These are phyloP conservation scores for Corchorus capsularis DNA, from an alignment of 345 rosid genomes.

Conservation along the genomic window DNA sequence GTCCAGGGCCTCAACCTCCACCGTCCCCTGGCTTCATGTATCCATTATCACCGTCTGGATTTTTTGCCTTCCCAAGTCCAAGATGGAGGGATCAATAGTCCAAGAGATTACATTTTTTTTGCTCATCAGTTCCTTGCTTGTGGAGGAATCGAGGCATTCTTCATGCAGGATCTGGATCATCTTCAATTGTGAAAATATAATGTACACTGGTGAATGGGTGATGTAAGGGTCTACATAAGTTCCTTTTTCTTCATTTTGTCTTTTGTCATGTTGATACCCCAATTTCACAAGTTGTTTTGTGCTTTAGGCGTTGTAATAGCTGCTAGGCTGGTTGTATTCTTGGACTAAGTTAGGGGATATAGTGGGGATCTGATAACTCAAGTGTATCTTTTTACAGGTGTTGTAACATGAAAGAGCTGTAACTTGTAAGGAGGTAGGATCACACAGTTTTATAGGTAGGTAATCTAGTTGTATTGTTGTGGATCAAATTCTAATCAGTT, in stretches of 20 bases:
- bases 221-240: constrained; percentile 18
- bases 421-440: constrained; percentile 38
- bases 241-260: constrained; percentile 1
- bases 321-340: constrained; percentile 21
- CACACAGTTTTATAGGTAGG: constrained; percentile 37
- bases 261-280: constrained; percentile 23
- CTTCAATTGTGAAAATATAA: constrained; percentile 24
- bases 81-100: constrained; percentile 67
- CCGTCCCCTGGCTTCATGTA: constrained; percentile 68
- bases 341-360: constrained; percentile 36
- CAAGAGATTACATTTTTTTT: constrained; percentile 13
- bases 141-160: constrained; percentile 24
- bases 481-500: constrained; percentile 27
- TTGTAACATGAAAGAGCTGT: constrained; percentile 37
- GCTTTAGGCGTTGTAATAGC: constrained; percentile 25
- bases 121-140: constrained; percentile 18
- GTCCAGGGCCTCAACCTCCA: constrained; percentile 78
- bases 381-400: constrained; percentile 24
- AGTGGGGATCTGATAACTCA: constrained; percentile 31
- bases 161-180: constrained; percentile 19
- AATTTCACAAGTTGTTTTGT: constrained; percentile 27
- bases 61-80: constrained; percentile 77
- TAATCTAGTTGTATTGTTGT: constrained; percentile 35
- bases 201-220: constrained; percentile 31
- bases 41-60: constrained; percentile 75